Evolutionary conservation across 1,284 basidiomycete species (phyloP).

Genomic region (Neotropicomus parvogracilis): DNA sequence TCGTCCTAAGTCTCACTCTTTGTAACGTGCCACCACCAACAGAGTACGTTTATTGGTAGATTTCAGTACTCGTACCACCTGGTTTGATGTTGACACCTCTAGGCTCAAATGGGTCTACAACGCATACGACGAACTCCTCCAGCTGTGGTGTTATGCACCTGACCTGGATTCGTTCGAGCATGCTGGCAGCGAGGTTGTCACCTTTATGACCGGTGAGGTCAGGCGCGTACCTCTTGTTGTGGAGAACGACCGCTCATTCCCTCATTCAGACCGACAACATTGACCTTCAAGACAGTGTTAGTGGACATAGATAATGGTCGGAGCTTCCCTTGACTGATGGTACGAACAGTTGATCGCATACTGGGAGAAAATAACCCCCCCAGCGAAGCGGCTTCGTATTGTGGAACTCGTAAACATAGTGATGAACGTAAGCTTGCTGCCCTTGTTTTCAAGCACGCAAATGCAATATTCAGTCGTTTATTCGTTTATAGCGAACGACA

Average conservation of each 20-base stretch:
- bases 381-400: conserved; percentile 47
- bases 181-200: conserved; percentile 54
- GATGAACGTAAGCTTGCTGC: conserved; percentile 49
- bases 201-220: conserved; percentile 51
- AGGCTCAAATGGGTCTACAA: conserved; percentile 59
- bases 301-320: conserved; percentile 11
- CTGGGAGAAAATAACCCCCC: conserved; percentile 58
- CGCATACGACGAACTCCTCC: conserved; percentile 58
- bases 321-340: conserved; percentile 15
- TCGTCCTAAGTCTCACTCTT: conserved; percentile 62
- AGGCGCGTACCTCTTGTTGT: background rate
- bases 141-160: conserved; percentile 61
- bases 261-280: conserved; percentile 43
- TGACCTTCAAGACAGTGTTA: conserved; percentile 56
- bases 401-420: conserved; percentile 54
- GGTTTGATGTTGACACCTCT: conserved; percentile 9
- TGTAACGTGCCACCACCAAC: conserved; percentile 64
- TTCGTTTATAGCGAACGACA: conserved; percentile 45
- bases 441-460: background rate
- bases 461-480: background rate
- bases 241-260: conserved; percentile 12
- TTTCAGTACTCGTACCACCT: background rate
- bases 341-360: conserved; percentile 53
- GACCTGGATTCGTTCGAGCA: conserved; percentile 68
- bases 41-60: conserved; percentile 48